Evolutionary conservation across 345 rosid genomes (phyloP), one percentile per base, ranked within the genome.

Genomic region (Anastatica hierochuntica): DNA sequence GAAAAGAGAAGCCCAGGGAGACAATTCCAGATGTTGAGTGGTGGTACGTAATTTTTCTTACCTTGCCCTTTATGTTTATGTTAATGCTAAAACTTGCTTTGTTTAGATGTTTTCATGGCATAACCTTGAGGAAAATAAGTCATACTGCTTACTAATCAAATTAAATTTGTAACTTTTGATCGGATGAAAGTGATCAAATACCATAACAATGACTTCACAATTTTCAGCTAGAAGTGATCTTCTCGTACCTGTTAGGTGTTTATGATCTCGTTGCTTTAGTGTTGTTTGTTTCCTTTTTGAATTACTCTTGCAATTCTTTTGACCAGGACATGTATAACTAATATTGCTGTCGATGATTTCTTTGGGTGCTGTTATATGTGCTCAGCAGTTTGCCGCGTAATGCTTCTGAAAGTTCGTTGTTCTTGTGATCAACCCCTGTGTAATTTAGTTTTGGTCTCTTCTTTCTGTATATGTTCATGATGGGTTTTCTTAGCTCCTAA

Each of bases 1-100:
- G 74, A 26, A 84, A 84, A 74, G 95, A 88, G 65, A 92, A 88
- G 66, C 76, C 77, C 0, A 83, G 81, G 79, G 98, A 88, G 1
- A 64, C 57, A 46, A 81, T 88, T 61, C 98, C 94, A 36, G 97
- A 88, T 63, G 62, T 75, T 56, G 98, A 92, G 67, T 88, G 96
- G 98, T 92, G 98, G 98, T 92, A 76, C 61, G 98, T 73, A 36
- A 19, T 13, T 59, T 33, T 39, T 37, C 62, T 13, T 38, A 58
- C 55, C 27, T 67, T 23, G 1, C 14, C 20, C 1, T 49, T 41
- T 30, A 10, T 59, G 17, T 59, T 43, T 27, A 50, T 52, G 21
- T 14, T 45, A 7, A n/a, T 31, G 39, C 40, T 14, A 13, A 14
- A 15, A 33, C 16, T 51, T 43, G 7, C 34, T 52, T 36, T 29